Conservation (phyloP, 2,329 filamentous ascomycete genomes). For the Pleoardoris graminearum region DNA sequence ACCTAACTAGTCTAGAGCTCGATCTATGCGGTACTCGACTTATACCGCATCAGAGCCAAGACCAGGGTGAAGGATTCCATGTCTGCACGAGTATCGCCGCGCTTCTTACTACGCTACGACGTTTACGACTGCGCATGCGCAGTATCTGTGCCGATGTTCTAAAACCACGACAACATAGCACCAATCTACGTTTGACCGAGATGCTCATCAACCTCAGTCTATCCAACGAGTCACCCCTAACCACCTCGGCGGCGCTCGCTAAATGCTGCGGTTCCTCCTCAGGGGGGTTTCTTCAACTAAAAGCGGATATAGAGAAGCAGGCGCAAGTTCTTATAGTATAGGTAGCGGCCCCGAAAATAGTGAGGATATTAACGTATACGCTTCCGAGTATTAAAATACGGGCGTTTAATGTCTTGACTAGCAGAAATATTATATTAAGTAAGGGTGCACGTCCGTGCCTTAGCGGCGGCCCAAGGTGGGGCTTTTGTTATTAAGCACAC, state of each 20-base stretch:
- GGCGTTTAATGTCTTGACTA: slow-evolving; percentile 27
- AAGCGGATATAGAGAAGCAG: slow-evolving; percentile 26
- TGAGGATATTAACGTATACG: slow-evolving; percentile 26
- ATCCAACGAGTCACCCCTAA: slow-evolving; percentile 19
- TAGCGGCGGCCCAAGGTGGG: too few species aligned
- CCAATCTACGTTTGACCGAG: slow-evolving; percentile 25
- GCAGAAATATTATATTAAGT: slow-evolving; percentile 19
- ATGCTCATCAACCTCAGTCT: slow-evolving; percentile 27
- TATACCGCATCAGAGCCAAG: slow-evolving; percentile 17
- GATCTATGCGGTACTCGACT: slow-evolving; percentile 21
- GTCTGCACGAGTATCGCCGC: slow-evolving; percentile 52
- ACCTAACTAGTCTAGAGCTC: slow-evolving; percentile 21
- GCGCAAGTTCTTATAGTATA: slow-evolving; percentile 24
- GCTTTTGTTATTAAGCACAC: too few species aligned
- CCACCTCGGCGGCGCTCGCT: slow-evolving; percentile 15
- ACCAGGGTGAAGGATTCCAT: slow-evolving; percentile 19
- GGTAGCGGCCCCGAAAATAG: slow-evolving; percentile 24
- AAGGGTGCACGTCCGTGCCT: too few species aligned
- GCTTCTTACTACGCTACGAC: slow-evolving; percentile 45
- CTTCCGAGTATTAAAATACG: slow-evolving; percentile 21
- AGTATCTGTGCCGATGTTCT: slow-evolving; percentile 25
- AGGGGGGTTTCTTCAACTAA: slow-evolving; percentile 16
- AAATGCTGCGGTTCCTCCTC: slow-evolving; percentile 16
- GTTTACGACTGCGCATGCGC: slow-evolving; percentile 25
- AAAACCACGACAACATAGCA: slow-evolving; percentile 20